These are phyloP conservation scores for Fraxinus americana DNA, from an alignment of 257 asterid genomes.

Conservation along the genomic window DNA sequence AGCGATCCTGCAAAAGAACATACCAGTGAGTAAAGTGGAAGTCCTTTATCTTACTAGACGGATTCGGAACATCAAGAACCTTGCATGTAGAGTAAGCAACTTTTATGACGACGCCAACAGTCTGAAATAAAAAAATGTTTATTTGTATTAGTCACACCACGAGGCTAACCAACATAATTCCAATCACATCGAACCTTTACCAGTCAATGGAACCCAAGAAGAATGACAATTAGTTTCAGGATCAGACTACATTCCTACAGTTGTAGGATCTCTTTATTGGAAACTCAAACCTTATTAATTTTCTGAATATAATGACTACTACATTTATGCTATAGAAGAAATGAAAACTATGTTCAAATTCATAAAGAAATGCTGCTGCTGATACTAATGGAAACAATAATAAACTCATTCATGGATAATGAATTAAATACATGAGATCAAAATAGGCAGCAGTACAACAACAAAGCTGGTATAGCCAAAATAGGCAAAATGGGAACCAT, in stretches of 20 bases:
- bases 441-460: background rate
- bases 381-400: background rate
- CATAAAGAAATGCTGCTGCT: background rate
- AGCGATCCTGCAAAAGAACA: slow-evolving; percentile 63
- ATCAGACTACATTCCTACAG: background rate
- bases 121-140: background rate
- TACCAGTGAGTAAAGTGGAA: slow-evolving; percentile 17
- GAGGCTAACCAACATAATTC: background rate
- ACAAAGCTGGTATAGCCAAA: background rate
- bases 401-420: background rate
- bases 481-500: background rate
- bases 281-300: background rate
- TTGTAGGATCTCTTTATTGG: background rate
- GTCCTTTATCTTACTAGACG: background rate
- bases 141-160: no score
- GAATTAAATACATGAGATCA: background rate
- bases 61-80: background rate
- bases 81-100: background rate
- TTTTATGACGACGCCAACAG: background rate
- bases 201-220: background rate
- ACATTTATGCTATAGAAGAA: background rate
- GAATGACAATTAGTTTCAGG: background rate
- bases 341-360: background rate
- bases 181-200: background rate
- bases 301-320: background rate